These are phyloP conservation scores for Aspergillus versicolor DNA, from an alignment of 2,329 filamentous ascomycete species.

Conservation along the genomic window DNA sequence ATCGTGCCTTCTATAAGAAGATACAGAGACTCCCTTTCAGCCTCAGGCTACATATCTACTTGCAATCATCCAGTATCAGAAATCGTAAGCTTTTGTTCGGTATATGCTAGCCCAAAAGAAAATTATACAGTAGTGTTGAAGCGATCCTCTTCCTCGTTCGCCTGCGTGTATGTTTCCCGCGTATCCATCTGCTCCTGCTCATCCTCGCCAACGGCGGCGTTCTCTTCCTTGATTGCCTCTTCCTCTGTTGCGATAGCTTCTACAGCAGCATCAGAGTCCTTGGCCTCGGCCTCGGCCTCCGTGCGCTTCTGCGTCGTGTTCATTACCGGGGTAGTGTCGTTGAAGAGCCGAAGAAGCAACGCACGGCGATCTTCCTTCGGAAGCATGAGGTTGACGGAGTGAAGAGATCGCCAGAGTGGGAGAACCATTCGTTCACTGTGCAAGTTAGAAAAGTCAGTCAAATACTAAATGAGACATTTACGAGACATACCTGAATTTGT, in stretches of 20 bases:
- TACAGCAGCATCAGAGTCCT: conserved; percentile 10
- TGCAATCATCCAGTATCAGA: neutral
- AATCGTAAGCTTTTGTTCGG: conserved; percentile 1
- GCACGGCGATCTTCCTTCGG: conserved; percentile 94
- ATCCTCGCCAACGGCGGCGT: conserved; percentile 38
- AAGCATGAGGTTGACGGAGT: conserved; percentile 93
- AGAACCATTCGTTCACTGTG: conserved; percentile 75
- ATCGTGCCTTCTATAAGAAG: no score
- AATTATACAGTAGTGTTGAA: conserved; percentile 49
- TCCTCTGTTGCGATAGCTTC: conserved; percentile 33
- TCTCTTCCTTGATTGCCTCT: conserved; percentile 39
- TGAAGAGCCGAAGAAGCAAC: conserved; percentile 87
- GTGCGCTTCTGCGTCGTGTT: conserved; percentile 51
- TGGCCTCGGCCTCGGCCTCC: conserved; percentile 7
- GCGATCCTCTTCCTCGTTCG: conserved; percentile 46
- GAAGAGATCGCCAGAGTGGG: conserved; percentile 89
- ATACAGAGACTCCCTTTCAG: no score
- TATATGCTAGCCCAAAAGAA: conserved; percentile 10
- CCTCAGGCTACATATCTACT: neutral
- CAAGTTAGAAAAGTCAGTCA: conserved; percentile 19
- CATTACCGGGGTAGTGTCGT: conserved; percentile 80
- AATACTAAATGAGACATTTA: neutral
- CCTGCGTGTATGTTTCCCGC: conserved; percentile 45
- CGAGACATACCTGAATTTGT: conserved; percentile 53
- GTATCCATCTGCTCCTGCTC: conserved; percentile 42